Evolutionary conservation across 2,329 filamentous ascomycete genomes (phyloP), one percentile per base, ranked within the genome.

Genomic region (Exophiala viscosa): DNA sequence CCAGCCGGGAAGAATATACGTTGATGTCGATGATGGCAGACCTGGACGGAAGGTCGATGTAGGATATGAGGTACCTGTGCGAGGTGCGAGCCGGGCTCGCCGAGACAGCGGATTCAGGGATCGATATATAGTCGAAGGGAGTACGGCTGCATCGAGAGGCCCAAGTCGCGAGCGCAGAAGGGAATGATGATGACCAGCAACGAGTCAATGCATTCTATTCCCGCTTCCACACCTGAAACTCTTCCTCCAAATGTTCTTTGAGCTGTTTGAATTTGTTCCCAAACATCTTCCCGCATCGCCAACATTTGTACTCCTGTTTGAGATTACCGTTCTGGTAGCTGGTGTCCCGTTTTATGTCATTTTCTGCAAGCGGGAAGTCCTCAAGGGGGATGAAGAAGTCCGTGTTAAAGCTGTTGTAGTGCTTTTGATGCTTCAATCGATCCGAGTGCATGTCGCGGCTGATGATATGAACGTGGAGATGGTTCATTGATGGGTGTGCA

Each of bases 371-470:
- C 3, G 93, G 92, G 45, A 96, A 92, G 54, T 91, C 87, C 17
- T 83, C 83, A 20, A 97, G 65, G 13, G 79, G 76, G 10, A 97
- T 81, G 17, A 99, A 81, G 67, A 97, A 99, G 3, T 81, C 80
- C 47, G 91, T 95, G 31, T 82, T 84, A 71, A 97, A 97, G 59
- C 87, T 93, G 66, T 93, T 89, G 72, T 96, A 97, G 71, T 97
- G 93, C 68, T 90, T 92, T 59, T 84, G 79, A 66, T 92, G 84
- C 71, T 85, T 88, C 69, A 96, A 61, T 41, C 78, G 79, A 9
- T 81, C 78, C 34, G 86, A 90, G 62, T 83, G 78, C 77, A 88
- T 86, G 67, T 99, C 93, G 14, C 82, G 76, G 35, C 87, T 89
- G 52, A 97, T 72, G 28, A 97, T 83, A 69, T 99, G 93, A 3